phyloP scores from a whole-genome alignment of 495 filamentous ascomycete genomes.

The Darksidea phi region DNA sequence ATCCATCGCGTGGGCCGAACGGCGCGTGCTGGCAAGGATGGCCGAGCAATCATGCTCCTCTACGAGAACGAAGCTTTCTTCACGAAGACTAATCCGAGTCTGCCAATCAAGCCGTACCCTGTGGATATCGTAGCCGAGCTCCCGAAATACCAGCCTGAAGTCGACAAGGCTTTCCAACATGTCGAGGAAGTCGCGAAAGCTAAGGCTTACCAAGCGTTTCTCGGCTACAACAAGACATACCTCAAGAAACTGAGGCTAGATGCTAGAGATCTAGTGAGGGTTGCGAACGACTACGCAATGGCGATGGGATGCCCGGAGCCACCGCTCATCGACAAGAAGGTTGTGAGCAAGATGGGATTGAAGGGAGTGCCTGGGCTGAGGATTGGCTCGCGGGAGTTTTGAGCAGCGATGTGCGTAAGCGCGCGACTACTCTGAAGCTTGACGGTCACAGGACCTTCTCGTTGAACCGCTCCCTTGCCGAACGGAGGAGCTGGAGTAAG shows the following conservation, averaged over 20 bases:
- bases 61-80: constrained; percentile 62
- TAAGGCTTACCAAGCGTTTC: constrained; percentile 57
- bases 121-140: constrained; percentile 44
- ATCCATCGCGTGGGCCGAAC: constrained; percentile 74
- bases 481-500: no score
- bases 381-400: constrained; percentile 1
- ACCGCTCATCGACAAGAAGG: constrained; percentile 47
- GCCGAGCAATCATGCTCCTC: constrained; percentile 65
- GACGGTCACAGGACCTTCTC: no score
- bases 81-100: constrained; percentile 51
- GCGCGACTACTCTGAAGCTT: neutral
- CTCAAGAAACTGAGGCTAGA: constrained; percentile 48
- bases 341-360: constrained; percentile 55
- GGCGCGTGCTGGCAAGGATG: constrained; percentile 66
- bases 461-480: no score
- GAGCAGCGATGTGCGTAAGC: neutral
- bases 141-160: constrained; percentile 34
- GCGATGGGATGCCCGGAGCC: constrained; percentile 50
- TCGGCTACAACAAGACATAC: constrained; percentile 56
- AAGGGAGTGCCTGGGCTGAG: constrained; percentile 44
- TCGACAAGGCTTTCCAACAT: constrained; percentile 40
- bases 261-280: constrained; percentile 42
- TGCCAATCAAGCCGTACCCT: constrained; percentile 57
- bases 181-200: constrained; percentile 52
- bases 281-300: constrained; percentile 50